Evolutionary conservation across 2,329 filamentous ascomycete species (phyloP).

Genomic region (Colletotrichum sp.): DNA sequence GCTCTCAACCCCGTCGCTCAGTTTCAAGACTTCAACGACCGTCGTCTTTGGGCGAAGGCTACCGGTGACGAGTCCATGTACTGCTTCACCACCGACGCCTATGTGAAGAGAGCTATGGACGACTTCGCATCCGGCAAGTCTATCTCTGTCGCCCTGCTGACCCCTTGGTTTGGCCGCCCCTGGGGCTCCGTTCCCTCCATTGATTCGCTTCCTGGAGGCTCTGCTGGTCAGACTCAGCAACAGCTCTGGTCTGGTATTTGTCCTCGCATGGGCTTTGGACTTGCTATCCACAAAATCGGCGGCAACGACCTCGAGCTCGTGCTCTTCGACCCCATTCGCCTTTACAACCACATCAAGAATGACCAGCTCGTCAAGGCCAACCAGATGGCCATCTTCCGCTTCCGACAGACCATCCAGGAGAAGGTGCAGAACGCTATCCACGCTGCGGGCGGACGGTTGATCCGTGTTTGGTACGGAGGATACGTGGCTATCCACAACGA

Average conservation of each 20-base stretch:
- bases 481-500: neutral
- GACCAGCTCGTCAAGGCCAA: neutral
- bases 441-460: neutral
- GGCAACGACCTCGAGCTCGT: neutral
- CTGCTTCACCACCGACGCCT: neutral
- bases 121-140: neutral
- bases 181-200: neutral
- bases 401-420: neutral
- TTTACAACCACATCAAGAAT: neutral
- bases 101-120: too few relatives aligned
- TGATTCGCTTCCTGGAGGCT: neutral
- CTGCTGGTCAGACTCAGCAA: neutral
- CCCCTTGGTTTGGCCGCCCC: neutral
- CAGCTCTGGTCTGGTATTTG: neutral
- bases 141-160: neutral
- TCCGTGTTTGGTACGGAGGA: neutral
- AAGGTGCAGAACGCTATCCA: neutral
- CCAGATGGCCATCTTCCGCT: neutral
- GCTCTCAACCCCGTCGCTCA: rapidly evolving
- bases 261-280: neutral
- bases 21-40: rapidly evolving
- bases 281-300: neutral
- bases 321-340: neutral
- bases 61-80: neutral
- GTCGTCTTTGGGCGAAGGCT: rapidly evolving